A percentile compares a stretch with the other conserved stretches of the same genome.
Evolutionary conservation across 2,329 filamentous ascomycete species (phyloP).

Genomic region (Trichoderma arundinaceum): DNA sequence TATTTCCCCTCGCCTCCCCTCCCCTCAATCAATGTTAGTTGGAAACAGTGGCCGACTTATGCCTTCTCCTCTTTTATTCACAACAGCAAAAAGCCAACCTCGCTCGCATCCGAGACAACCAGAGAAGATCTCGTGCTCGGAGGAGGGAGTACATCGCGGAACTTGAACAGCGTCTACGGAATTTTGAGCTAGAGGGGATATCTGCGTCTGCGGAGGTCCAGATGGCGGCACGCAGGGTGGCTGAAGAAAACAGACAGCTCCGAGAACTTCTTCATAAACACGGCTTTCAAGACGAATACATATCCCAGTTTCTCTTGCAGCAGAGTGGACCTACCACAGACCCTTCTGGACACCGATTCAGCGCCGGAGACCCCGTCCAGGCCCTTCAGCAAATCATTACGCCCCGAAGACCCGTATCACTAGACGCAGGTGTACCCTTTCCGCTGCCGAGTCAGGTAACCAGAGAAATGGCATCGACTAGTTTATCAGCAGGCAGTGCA

Average conservation of each 20-base stretch:
- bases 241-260: conserved; percentile 71
- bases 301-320: conserved; percentile 51
- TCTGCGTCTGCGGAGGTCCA: conserved; percentile 76
- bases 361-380: conserved; percentile 40
- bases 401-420: conserved; percentile 44
- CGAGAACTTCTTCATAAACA: conserved; percentile 62
- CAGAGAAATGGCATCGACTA: conserved; percentile 44
- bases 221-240: conserved; percentile 68
- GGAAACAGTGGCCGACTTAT: conserved; percentile 20
- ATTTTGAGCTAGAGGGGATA: conserved; percentile 68
- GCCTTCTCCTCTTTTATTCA: conserved; percentile 29
- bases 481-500: conserved; percentile 43
- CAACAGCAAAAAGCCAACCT: conserved; percentile 49
- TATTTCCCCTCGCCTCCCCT: conserved; percentile 26
- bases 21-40: conserved; percentile 30
- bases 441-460: conserved; percentile 42
- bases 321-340: conserved; percentile 32
- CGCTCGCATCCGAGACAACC: conserved; percentile 74
- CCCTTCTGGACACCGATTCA: conserved; percentile 32
- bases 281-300: conserved; percentile 62
- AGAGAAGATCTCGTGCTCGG: conserved; percentile 74
- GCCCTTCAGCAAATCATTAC: conserved; percentile 48
- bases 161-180: conserved; percentile 65
- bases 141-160: conserved; percentile 75
- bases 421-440: conserved; percentile 40